A percentile compares a stretch with the other conserved stretches of the same genome.
phyloP scores from a whole-genome alignment of 2,329 filamentous ascomycete species.

The Trichoderma lentiforme region DNA sequence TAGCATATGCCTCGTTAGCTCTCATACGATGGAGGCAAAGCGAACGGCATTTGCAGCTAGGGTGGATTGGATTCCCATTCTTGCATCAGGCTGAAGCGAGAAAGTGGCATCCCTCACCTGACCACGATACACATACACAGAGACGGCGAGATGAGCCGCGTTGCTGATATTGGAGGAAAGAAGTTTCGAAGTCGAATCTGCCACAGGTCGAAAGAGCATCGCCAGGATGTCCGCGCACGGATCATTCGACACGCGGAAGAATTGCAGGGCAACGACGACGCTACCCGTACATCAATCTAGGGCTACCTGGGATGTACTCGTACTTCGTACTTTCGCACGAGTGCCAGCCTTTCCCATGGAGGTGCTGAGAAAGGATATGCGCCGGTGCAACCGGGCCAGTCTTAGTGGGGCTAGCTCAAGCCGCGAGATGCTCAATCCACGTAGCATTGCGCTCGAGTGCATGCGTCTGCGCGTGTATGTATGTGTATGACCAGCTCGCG shows the following conservation, averaged over 20 bases:
- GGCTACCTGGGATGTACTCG: not conserved
- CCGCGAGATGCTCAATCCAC: constrained; percentile 13
- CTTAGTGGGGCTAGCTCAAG: constrained; percentile 15
- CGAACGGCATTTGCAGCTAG: constrained; percentile 15
- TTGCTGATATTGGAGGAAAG: constrained; percentile 3
- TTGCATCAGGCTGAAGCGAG: constrained; percentile 9
- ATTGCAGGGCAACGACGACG: not conserved
- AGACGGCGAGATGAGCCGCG: not conserved
- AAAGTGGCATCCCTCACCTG: not conserved
- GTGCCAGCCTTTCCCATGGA: not conserved
- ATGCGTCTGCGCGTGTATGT: not conserved
- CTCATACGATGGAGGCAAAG: constrained; percentile 14
- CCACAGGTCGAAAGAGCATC: constrained; percentile 1
- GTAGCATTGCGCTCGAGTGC: constrained; percentile 6
- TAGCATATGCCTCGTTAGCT: constrained; percentile 16
- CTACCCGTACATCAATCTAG: not conserved
- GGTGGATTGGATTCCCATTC: constrained; percentile 1
- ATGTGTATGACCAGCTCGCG: constrained; percentile 4
- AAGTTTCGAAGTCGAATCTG: not conserved
- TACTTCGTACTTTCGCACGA: not conserved
- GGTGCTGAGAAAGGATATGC: constrained; percentile 17
- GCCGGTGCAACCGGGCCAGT: constrained; percentile 16
- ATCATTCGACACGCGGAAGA: constrained; percentile 5
- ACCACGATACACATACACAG: not conserved
- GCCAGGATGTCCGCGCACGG: constrained; percentile 6